A percentile compares a stretch with the other conserved stretches of the same genome.
phyloP scores from a whole-genome alignment of 345 rosid species.

The Arabidopsis arenosa region DNA sequence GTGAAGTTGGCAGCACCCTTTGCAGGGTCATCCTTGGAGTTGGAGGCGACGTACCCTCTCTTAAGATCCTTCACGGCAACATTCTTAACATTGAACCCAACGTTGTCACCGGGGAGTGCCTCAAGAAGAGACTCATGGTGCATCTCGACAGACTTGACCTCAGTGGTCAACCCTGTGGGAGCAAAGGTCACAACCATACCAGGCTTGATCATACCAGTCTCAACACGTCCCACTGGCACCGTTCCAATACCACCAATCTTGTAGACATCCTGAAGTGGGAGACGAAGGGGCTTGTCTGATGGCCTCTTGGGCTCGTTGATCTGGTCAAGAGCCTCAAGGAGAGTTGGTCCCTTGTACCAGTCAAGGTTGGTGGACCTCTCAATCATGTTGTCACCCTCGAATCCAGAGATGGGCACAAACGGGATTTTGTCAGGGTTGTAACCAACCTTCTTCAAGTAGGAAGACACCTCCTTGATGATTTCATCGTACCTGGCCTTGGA shows the following conservation, averaged over 20 bases:
- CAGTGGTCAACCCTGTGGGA: no score
- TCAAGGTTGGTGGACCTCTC: slow-evolving; percentile 60
- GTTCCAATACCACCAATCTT: slow-evolving; percentile 73
- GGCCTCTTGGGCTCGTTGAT: slow-evolving; percentile 80
- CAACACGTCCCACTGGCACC: slow-evolving; percentile 68
- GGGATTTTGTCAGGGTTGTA: slow-evolving; percentile 64
- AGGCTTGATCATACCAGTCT: no score
- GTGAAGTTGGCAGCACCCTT: slow-evolving; percentile 82
- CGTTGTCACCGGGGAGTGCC: no score
- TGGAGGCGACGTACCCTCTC: slow-evolving; percentile 82
- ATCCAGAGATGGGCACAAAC: slow-evolving; percentile 60
- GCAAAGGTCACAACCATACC: no score
- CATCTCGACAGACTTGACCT: no score
- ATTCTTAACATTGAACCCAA: slow-evolving; percentile 72
- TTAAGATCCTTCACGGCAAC: slow-evolving; percentile 89
- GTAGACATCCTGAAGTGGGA: slow-evolving; percentile 69
- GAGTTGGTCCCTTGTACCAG: slow-evolving; percentile 64
- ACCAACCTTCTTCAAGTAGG: slow-evolving; percentile 65
- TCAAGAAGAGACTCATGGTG: no score
- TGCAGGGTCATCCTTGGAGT: slow-evolving; percentile 90
- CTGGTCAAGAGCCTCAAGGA: slow-evolving; percentile 57
- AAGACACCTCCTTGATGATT: slow-evolving; percentile 60
- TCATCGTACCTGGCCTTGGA: slow-evolving; percentile 67
- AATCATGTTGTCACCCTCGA: slow-evolving; percentile 68
- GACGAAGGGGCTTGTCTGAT: slow-evolving; percentile 89